These are phyloP conservation scores for Dioscorea cayenensis DNA, from an alignment of 116 monocot species.

Conservation along the genomic window DNA sequence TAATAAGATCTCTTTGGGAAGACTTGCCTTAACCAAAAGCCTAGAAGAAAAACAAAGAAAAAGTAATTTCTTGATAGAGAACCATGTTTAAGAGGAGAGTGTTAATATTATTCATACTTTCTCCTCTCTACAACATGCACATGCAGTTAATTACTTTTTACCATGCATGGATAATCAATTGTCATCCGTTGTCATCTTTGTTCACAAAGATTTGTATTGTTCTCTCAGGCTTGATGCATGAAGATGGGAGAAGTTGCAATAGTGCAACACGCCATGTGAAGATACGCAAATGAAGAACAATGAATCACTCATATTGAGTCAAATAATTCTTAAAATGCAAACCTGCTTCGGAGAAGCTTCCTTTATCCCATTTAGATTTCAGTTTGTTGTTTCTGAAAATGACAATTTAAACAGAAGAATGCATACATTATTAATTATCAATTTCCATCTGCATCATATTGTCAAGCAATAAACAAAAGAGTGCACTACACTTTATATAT, in stretches of 20 bases:
- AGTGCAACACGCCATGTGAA: slow-evolving; percentile 74
- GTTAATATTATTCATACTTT: no score
- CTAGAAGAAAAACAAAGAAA: no score
- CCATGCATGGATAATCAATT: not conserved
- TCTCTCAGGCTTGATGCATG: slow-evolving; percentile 91
- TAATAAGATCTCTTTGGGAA: no score
- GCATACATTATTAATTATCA: no score
- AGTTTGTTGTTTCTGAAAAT: slow-evolving; percentile 85
- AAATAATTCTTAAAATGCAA: not conserved
- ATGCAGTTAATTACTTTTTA: no score
- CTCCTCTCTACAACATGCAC: no score
- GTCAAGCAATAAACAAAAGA: no score
- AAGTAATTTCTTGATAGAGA: no score
- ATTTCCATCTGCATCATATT: no score
- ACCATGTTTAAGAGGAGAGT: no score
- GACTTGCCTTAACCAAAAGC: no score
- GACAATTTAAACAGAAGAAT: not conserved
- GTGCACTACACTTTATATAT: no score
- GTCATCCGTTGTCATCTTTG: not conserved
- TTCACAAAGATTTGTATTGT: slow-evolving; percentile 79
- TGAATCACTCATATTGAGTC: not conserved
- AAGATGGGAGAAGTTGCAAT: slow-evolving; percentile 60
- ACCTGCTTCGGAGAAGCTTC: slow-evolving; percentile 86
- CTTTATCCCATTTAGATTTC: slow-evolving; percentile 70
- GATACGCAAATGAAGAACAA: slow-evolving; percentile 33